Percentiles rank a stretch among this genome's conserved stretches.
Evolutionary conservation across 2,329 filamentous ascomycete genomes (phyloP).

Genomic region (Penicillium concentricum): DNA sequence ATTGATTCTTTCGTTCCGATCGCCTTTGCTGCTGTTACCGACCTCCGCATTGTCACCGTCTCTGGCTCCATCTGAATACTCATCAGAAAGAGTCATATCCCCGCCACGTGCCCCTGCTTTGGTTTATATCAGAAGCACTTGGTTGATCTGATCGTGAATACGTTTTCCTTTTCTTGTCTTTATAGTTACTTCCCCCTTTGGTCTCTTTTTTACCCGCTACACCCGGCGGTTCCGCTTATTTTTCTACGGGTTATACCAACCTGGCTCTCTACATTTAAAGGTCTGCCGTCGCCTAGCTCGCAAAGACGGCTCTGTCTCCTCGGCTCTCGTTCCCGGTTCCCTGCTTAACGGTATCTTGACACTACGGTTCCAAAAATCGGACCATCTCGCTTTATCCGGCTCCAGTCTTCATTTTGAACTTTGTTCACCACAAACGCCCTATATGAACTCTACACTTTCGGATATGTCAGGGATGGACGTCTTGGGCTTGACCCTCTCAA

Average conservation of each 20-base stretch:
- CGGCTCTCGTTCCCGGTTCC: slow-evolving; percentile 31
- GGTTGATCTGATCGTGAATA: slow-evolving; percentile 24
- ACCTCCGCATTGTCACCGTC: slow-evolving; percentile 31
- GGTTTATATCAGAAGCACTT: slow-evolving; percentile 22
- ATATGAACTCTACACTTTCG: slow-evolving; percentile 30
- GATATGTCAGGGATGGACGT: slow-evolving; percentile 47
- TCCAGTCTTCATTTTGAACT: slow-evolving; percentile 16
- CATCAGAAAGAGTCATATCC: slow-evolving; percentile 15
- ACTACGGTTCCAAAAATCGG: slow-evolving; percentile 22
- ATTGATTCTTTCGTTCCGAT: slow-evolving; percentile 38
- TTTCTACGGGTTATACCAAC: slow-evolving; percentile 14
- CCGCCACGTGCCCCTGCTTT: slow-evolving; percentile 13
- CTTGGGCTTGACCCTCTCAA: slow-evolving; percentile 43
- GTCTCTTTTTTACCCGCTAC: slow-evolving; percentile 3
- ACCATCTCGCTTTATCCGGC: slow-evolving; percentile 17
- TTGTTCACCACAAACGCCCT: slow-evolving; percentile 9
- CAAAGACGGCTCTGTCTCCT: slow-evolving; percentile 29
- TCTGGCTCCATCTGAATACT: slow-evolving; percentile 24
- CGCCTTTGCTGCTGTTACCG: slow-evolving; percentile 37
- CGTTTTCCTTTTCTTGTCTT: slow-evolving; percentile 14
- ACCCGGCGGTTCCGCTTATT: slow-evolving; percentile 8
- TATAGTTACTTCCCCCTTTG: slow-evolving; percentile 5
- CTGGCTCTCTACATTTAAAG: slow-evolving; percentile 24
- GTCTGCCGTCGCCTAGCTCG: slow-evolving; percentile 26
- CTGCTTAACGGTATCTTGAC: slow-evolving; percentile 29